Conservation (phyloP, 176 grass and related monocot species). For the Ensete glaucum region DNA sequence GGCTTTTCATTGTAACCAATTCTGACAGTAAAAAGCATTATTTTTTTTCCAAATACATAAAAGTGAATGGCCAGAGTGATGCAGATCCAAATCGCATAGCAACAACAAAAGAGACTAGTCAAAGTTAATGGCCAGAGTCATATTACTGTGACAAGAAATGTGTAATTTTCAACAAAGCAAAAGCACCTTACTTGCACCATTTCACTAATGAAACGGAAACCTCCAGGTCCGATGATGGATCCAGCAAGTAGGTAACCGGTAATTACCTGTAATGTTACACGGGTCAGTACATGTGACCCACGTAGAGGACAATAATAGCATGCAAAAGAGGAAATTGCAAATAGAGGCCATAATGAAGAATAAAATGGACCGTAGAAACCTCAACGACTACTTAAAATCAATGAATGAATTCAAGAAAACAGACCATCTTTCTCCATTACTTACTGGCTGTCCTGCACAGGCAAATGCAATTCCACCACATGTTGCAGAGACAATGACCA, state of each 20-base stretch:
- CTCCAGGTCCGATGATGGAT: slow-evolving; percentile 93
- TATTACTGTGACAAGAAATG: background rate
- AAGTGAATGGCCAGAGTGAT: too few species aligned
- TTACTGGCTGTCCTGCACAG: slow-evolving; percentile 89
- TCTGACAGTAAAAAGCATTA: too few species aligned
- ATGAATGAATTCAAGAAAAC: background rate
- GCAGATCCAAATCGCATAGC: too few species aligned
- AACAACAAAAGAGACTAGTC: background rate
- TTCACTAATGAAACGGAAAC: slow-evolving; percentile 98
- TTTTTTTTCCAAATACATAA: background rate
- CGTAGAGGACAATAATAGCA: background rate
- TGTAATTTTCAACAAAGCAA: slow-evolving; percentile 24
- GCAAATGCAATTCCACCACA: slow-evolving; percentile 97
- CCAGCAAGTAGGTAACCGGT: slow-evolving; percentile 99
- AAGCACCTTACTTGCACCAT: slow-evolving; percentile 99
- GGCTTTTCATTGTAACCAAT: too few species aligned
- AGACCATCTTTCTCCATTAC: background rate
- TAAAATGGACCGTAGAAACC: background rate
- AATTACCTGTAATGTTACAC: slow-evolving; percentile 61
- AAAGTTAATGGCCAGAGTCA: background rate
- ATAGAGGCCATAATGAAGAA: background rate
- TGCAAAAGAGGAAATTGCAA: background rate
- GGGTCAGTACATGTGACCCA: slow-evolving; percentile 3
- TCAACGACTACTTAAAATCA: background rate
- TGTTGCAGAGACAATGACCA: slow-evolving; percentile 92